A percentile compares a stretch with the other conserved stretches of the same genome.
phyloP scores from a whole-genome alignment of 805 yeast species.

The Lachancea waltii region DNA sequence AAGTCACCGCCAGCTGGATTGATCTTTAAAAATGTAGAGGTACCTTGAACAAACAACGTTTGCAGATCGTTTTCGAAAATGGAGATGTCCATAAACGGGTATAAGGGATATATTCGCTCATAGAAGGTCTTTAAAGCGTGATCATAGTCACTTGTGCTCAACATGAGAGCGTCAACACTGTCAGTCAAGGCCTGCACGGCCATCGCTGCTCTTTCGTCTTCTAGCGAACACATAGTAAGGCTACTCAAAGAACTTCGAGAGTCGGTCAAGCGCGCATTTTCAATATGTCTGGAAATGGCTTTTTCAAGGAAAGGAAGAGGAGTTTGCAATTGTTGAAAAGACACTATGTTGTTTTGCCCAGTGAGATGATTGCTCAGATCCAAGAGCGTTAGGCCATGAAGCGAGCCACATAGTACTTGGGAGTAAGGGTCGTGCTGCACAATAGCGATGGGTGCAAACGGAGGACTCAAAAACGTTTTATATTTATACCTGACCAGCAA shows the following conservation, averaged over 20 bases:
- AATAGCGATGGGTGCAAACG: constrained; percentile 2
- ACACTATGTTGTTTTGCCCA: background rate
- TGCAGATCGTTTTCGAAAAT: constrained; percentile 9
- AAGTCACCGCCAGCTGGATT: constrained; percentile 1
- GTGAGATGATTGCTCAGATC: constrained; percentile 1
- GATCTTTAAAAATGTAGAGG: constrained; percentile 3
- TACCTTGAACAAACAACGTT: constrained; percentile 3
- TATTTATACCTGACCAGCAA: constrained; percentile 1
- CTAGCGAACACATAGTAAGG: background rate
- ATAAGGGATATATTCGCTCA: constrained; percentile 20
- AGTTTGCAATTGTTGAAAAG: background rate
- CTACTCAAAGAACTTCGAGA: background rate
- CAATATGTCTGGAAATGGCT: constrained; percentile 3
- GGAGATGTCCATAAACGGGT: constrained; percentile 17
- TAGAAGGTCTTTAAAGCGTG: constrained; percentile 13
- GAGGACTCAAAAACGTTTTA: constrained; percentile 1
- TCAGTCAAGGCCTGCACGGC: background rate
- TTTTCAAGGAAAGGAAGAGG: constrained; percentile 2
- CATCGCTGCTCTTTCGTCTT: background rate
- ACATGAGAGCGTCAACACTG: background rate
- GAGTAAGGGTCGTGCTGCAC: constrained; percentile 2
- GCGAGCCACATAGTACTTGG: constrained; percentile 3
- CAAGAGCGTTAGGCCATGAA: constrained; percentile 3
- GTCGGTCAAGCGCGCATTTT: background rate
- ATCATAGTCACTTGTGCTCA: background rate